Evolutionary conservation across 495 filamentous ascomycete species (phyloP).

Genomic region (Gamarada debralockiae): DNA sequence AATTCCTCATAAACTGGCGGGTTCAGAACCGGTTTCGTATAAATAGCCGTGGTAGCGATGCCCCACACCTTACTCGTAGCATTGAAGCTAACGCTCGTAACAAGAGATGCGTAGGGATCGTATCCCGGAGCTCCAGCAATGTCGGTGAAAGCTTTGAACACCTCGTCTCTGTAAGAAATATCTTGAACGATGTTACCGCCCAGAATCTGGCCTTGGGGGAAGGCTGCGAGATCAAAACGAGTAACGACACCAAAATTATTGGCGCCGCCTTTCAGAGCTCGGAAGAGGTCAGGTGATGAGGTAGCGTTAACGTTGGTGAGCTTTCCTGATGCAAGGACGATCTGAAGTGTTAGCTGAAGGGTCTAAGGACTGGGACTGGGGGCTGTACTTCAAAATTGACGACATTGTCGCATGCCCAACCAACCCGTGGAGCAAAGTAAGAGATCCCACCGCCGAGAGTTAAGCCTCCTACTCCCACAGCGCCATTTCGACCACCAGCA

Average conservation of each 20-base stretch:
- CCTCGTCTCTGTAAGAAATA: constrained; percentile 1
- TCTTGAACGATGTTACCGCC: constrained; percentile 28
- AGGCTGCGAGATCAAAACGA: constrained; percentile 40
- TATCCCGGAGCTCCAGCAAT: constrained; percentile 29
- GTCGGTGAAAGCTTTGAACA: constrained; percentile 35
- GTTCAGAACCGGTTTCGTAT: constrained; percentile 21
- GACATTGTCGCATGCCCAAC: constrained; percentile 45
- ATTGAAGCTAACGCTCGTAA: constrained; percentile 32
- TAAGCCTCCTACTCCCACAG: constrained; percentile 20
- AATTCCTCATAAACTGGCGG: constrained; percentile 15
- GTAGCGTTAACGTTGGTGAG: constrained; percentile 43
- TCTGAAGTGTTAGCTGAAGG: constrained; percentile 33
- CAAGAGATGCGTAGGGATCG: constrained; percentile 43
- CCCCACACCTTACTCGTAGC: constrained; percentile 14
- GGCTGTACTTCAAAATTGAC: constrained; percentile 45
- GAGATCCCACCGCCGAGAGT: constrained; percentile 31
- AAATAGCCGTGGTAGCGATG: constrained; percentile 3
- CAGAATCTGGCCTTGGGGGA: constrained; percentile 37
- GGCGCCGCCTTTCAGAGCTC: constrained; percentile 50
- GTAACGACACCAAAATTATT: constrained; percentile 56
- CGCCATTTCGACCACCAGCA: constrained; percentile 31
- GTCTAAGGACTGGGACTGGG: constrained; percentile 40
- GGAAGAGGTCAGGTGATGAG: constrained; percentile 43
- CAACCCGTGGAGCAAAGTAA: constrained; percentile 37
- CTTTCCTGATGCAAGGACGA: constrained; percentile 46